A percentile compares a stretch with the other conserved stretches of the same genome.
Evolutionary conservation across 2,329 filamentous ascomycete species (phyloP).

Genomic region (Botrytis galanthina): DNA sequence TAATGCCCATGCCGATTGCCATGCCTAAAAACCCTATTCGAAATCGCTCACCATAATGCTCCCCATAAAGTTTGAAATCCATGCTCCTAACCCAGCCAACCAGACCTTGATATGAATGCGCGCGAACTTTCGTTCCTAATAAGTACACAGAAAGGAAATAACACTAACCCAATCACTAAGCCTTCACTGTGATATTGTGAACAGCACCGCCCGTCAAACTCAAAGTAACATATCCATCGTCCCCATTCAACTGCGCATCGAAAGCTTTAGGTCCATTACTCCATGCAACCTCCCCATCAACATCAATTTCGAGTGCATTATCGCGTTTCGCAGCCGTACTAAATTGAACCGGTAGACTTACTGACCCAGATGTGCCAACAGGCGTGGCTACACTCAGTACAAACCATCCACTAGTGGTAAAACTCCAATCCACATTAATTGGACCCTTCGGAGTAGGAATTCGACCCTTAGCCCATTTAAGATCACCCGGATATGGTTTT

Average conservation of each 20-base stretch:
- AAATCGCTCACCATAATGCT: background rate
- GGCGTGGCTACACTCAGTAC: constrained; percentile 39
- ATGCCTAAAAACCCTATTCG: background rate
- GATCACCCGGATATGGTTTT: constrained; percentile 39
- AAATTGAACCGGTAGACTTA: constrained; percentile 31
- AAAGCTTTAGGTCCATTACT: background rate
- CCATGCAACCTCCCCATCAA: constrained; percentile 26
- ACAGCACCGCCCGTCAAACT: constrained; percentile 2
- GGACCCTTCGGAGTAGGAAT: constrained; percentile 45
- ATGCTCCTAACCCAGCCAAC: no score
- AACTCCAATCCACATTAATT: constrained; percentile 44
- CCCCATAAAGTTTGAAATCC: no score
- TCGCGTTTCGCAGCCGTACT: background rate
- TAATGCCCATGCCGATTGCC: background rate
- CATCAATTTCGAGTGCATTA: constrained; percentile 16
- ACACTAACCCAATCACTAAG: background rate
- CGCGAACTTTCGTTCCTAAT: background rate
- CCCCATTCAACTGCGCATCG: background rate
- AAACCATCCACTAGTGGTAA: constrained; percentile 29
- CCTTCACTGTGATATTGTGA: constrained; percentile 1
- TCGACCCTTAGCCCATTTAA: constrained; percentile 46
- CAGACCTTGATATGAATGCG: background rate
- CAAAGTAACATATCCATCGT: constrained; percentile 21
- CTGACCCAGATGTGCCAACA: constrained; percentile 27
- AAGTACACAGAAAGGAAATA: background rate